Evolutionary conservation across 108 stramenopile genomes (phyloP).

Genomic region (Cylindrotheca fusiformis): DNA sequence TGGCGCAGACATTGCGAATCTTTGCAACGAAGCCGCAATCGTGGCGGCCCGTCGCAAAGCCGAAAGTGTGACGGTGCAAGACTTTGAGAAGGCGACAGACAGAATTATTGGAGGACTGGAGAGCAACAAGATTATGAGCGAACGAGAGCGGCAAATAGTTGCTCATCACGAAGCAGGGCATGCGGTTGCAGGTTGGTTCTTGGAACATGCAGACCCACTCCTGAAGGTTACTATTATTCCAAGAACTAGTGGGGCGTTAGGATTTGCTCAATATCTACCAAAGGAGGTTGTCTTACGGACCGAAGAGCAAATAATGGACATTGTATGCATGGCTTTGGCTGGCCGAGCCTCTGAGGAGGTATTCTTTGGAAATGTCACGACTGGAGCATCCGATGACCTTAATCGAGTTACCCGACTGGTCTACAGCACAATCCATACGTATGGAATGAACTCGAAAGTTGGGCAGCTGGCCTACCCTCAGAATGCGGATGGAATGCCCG

Average conservation of each 20-base stretch:
- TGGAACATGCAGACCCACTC: slow-evolving; percentile 95
- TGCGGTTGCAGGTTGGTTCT: slow-evolving; percentile 92
- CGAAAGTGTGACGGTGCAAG: slow-evolving; percentile 77
- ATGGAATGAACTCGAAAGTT: slow-evolving; percentile 94
- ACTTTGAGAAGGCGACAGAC: slow-evolving; percentile 94
- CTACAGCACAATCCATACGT: slow-evolving; percentile 90
- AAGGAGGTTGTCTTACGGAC: slow-evolving; percentile 87
- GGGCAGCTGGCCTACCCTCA: slow-evolving; percentile 94
- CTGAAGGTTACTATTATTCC: slow-evolving; percentile 98
- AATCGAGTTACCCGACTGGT: slow-evolving; percentile 91
- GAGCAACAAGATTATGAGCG: slow-evolving; percentile 89
- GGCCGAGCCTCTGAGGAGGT: slow-evolving; percentile 95
- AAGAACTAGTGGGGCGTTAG: slow-evolving; percentile 85
- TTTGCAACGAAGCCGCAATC: slow-evolving; percentile 99
- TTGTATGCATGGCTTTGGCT: slow-evolving; percentile 96
- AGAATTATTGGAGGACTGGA: slow-evolving; percentile 97
- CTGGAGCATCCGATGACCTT: slow-evolving; percentile 95
- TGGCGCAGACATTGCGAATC: slow-evolving; percentile 97
- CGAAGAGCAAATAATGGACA: slow-evolving; percentile 91
- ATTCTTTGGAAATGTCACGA: slow-evolving; percentile 92
- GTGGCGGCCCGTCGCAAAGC: slow-evolving; percentile 89
- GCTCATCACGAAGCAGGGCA: slow-evolving; percentile 99
- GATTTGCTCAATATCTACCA: slow-evolving; percentile 96
- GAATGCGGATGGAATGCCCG: slow-evolving; percentile 62
- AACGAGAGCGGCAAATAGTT: slow-evolving; percentile 86